Base-by-base conservation (phyloP, 305 asterid genomes). In the Solanum hybrid region DNA sequence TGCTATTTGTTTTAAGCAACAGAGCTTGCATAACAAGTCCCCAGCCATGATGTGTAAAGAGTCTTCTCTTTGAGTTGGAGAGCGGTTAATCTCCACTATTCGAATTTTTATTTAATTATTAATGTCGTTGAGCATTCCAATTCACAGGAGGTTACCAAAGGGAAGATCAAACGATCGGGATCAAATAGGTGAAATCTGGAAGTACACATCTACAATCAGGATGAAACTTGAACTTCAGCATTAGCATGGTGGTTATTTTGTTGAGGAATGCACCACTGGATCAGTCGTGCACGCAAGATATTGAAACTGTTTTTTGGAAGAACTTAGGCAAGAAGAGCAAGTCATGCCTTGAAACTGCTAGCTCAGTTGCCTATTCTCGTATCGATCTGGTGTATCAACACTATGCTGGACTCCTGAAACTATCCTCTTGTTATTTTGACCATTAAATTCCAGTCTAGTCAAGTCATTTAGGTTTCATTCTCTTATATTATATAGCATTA, bases 121-220 rank as follows among this genome's bases (percentile, higher is more conserved):
- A 80, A 80, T 80, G 22, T 40, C 5, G 2, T 29, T 75, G 56
- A 87, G 35, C 51, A 14, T 31, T 46, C 46, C 10, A 56, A 11
- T 66, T 22, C 60, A 73, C 86, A 88, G 89, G 89, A 88, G 89
- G 86, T 60, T 34, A 73, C 36, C n/a, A 88, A 51, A 32, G 86
- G 66, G 3, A 88, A 34, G 64, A 78, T 46, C 78, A 79, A 78
- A 22, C 29, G 86, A 7, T 4, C 86, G 0, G 77, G 56, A 4
- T 77, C 78, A 88, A 88, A 34, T 78, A 88, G 89, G 89, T 88
- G 79, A 77, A 77, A 88, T 60, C 0, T 85, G 77, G 0, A 60
- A 31, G 22, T 22, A 22, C 32, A 22, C 42, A 0, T 85, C 75
- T 85, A 26, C 76, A 20, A 12, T 10, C 22, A 17, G 46, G 46